Evolutionary conservation across 768 basidiomycete species (phyloP), one percentile per base, ranked within the genome.

Genomic region (Hygrophorus pudorinus): DNA sequence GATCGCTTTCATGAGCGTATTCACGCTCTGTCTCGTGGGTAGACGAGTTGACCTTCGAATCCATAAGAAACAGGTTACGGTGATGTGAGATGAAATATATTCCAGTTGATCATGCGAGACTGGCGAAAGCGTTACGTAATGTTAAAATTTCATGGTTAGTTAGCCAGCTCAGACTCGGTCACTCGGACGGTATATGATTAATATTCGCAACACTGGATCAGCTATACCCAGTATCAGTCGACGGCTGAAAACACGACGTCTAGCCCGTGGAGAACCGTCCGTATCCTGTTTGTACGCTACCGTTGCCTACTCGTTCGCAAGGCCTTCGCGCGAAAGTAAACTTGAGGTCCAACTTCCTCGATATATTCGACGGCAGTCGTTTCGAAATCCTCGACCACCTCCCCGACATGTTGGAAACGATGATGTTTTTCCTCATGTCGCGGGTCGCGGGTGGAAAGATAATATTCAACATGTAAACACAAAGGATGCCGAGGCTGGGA

Each of bases 1-100:
- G 7, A 66, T 70, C 13, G 87, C 81, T 1, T 78, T 85, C 60
- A 63, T 85, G 42, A 67, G 70, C 35, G 47, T 91, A 37, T 93
- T 93, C 61, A 57, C 65, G 16, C 55, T 73, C 44, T 65, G 67
- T 8, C 59, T 71, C 41, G 50, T 70, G 46, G 63, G 63, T 41
- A 57, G 71, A 47, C 64, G 74, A 48, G 64, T 76, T 29, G 64
- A 75, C 51, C 59, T 74, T 41, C 67, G 70, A 21, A 67, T 76
- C 44, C 62, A 69, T 52, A 56, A 55, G 27, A 71, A 36, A 31
- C 18, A 16, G 14, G n/a, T n/a, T n/a, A n/a, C n/a, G n/a, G 11
- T 6, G 11, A 28, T 11, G 41, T 30, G 17, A 34, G 18, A 18
- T 39, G 18, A 42, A 34, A 41, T 36, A 30, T 14, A 27, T 31